Evolutionary conservation across 306 rosid species (phyloP).

Genomic region (Datisca glomerata): DNA sequence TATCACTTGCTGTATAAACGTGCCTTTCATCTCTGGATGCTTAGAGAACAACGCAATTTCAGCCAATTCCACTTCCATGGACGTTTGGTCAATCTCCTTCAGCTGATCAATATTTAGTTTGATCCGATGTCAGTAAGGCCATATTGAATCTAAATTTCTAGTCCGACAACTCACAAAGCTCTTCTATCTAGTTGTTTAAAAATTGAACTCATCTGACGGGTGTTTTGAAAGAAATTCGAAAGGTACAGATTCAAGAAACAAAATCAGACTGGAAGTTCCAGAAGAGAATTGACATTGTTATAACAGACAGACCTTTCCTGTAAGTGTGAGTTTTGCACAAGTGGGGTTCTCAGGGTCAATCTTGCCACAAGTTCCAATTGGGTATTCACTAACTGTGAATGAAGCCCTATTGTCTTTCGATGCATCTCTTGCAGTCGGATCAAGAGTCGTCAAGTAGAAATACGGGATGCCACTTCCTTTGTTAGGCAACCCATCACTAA

Average conservation of each 20-base stretch:
- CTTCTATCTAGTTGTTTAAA: too few species aligned
- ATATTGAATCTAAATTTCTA: too few species aligned
- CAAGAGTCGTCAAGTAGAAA: conserved; percentile 84
- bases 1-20: conserved; percentile 6
- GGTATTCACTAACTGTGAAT: conserved; percentile 64
- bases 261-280: not conserved
- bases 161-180: too few species aligned
- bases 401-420: conserved; percentile 60
- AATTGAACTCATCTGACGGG: too few species aligned
- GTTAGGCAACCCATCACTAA: conserved; percentile 65
- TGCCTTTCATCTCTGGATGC: conserved; percentile 86
- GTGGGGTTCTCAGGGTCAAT: conserved; percentile 79
- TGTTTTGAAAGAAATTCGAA: too few species aligned
- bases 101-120: too few species aligned
- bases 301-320: conserved; percentile 50
- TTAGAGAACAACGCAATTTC: conserved; percentile 71
- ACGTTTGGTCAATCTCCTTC: conserved; percentile 36
- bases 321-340: conserved; percentile 73
- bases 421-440: conserved; percentile 73
- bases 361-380: conserved; percentile 80
- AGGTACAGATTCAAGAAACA: too few species aligned
- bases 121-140: too few species aligned
- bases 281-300: not conserved
- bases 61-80: conserved; percentile 53
- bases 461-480: conserved; percentile 67